These are phyloP conservation scores for Colletotrichum sp. DNA, from an alignment of 2,329 filamentous ascomycete genomes.

Conservation along the genomic window DNA sequence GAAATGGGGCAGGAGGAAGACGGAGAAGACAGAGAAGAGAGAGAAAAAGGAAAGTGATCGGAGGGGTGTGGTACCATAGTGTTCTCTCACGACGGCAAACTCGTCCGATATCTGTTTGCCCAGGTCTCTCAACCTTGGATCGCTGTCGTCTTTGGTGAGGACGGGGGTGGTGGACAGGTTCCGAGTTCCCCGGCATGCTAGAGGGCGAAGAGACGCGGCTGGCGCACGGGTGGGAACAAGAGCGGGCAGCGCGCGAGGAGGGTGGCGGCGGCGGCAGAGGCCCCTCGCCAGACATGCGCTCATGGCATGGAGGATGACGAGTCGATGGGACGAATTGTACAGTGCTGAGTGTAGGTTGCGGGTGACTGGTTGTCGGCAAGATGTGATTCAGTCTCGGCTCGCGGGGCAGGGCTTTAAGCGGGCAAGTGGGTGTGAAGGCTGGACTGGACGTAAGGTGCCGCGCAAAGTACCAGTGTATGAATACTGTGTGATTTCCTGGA, in stretches of 20 bases:
- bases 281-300: conserved; percentile 15
- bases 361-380: background rate
- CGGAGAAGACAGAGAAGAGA: background rate
- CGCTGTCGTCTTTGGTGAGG: conserved; percentile 22
- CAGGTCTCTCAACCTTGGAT: conserved; percentile 45
- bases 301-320: conserved; percentile 11
- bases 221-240: background rate
- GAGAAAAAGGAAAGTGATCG: background rate
- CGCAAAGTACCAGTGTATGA: background rate
- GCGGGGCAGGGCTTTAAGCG: background rate
- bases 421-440: background rate
- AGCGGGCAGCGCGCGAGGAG: background rate
- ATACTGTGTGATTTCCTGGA: background rate
- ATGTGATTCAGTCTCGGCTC: background rate
- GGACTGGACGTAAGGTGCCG: background rate
- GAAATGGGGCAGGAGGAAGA: background rate
- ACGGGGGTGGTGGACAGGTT: background rate
- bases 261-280: background rate
- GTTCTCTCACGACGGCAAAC: conserved; percentile 48
- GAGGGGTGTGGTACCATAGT: conserved; percentile 42
- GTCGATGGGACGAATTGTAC: background rate
- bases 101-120: conserved; percentile 50
- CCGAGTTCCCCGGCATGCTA: background rate
- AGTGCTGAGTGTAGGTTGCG: background rate
- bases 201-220: conserved; percentile 15